Evolutionary conservation across 768 basidiomycete species (phyloP).

Genomic region (Podaxis carcinomalis): DNA sequence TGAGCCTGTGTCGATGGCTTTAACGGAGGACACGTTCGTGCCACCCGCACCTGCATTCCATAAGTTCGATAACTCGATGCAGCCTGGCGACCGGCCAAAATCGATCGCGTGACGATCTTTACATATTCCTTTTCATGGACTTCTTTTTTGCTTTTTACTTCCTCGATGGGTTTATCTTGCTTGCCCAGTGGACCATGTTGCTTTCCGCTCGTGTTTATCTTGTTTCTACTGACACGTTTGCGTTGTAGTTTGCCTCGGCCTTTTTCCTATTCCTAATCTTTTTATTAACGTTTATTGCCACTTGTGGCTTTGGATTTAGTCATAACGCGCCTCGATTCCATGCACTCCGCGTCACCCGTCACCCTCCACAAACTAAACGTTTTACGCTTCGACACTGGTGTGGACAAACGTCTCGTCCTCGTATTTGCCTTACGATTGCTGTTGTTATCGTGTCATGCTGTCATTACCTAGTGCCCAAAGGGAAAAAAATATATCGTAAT

Average conservation of each 20-base stretch:
- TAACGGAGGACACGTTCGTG: slow-evolving; percentile 53
- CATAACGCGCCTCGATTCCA: background rate
- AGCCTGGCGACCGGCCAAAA: slow-evolving; percentile 38
- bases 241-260: slow-evolving; percentile 1
- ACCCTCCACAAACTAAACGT: background rate
- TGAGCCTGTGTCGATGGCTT: slow-evolving; percentile 68
- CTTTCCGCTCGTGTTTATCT: background rate
- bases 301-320: background rate
- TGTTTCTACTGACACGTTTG: background rate
- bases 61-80: slow-evolving; percentile 26
- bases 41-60: slow-evolving; percentile 61
- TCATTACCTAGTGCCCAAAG: background rate
- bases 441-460: background rate
- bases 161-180: background rate
- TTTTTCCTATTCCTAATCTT: background rate
- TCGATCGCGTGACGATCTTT: slow-evolving; percentile 31
- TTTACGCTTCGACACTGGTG: background rate
- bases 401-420: background rate
- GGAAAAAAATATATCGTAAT: background rate
- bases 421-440: background rate
- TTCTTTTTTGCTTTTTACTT: background rate
- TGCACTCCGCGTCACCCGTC: background rate
- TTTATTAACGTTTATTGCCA: background rate
- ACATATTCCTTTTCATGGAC: background rate
- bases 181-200: background rate